phyloP scores from a whole-genome alignment of 2,329 filamentous ascomycete genomes.

The Sporothrix sp. region DNA sequence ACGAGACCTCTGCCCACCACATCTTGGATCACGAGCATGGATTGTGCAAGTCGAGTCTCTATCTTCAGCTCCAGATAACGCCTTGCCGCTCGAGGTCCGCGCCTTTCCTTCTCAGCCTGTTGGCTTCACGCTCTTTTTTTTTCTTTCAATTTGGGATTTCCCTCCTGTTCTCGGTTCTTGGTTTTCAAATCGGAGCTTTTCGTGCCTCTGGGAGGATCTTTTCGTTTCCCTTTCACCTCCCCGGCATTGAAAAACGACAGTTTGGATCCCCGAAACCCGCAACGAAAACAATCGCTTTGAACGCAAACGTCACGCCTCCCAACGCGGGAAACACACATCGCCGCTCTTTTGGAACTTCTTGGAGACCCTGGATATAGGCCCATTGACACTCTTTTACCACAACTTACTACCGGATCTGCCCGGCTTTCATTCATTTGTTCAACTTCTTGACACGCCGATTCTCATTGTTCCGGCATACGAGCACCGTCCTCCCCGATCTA shows the following conservation, averaged over 20 bases:
- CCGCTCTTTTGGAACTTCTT: not conserved
- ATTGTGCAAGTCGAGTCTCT: constrained; percentile 17
- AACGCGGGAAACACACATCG: not conserved
- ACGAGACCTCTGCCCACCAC: constrained; percentile 17
- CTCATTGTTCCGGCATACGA: not conserved
- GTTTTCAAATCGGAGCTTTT: no score
- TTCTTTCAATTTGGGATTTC: constrained; percentile 1
- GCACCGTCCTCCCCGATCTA: not conserved
- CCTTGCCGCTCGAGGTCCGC: not conserved
- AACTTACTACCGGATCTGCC: not conserved
- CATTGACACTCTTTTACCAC: not conserved
- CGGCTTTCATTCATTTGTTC: not conserved
- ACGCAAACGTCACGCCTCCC: not conserved
- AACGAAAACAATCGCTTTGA: not conserved
- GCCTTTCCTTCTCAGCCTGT: not conserved
- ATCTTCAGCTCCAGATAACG: constrained; percentile 6
- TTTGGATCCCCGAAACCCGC: not conserved
- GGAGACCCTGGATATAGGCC: not conserved
- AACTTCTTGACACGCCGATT: not conserved
- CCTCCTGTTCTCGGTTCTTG: not conserved
- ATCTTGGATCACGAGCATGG: constrained; percentile 17
- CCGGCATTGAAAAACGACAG: not conserved
- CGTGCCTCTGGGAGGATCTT: constrained; percentile 7
- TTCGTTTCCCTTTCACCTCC: not conserved
- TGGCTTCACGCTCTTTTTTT: constrained; percentile 1